Percentiles rank a stretch among this genome's conserved stretches.
Evolutionary conservation across 306 rosid genomes (phyloP).

Genomic region (Prunus mume): DNA sequence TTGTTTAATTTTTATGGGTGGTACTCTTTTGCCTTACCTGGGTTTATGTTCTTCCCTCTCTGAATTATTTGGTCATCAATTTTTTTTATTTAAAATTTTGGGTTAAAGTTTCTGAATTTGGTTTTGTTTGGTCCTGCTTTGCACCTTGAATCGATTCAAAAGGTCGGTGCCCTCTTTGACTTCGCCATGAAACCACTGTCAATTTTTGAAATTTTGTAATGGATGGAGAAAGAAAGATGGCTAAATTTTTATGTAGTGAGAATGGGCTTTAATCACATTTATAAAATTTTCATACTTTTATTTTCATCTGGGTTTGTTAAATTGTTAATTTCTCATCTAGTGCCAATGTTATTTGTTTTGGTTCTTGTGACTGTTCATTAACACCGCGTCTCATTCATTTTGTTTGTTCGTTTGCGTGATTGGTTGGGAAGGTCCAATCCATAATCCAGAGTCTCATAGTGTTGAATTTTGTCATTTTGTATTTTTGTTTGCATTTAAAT

Average conservation of each 20-base stretch:
- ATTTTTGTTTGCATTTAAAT: slow-evolving; percentile 26
- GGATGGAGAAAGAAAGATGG: neutral
- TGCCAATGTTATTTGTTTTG: neutral
- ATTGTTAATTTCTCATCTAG: slow-evolving; percentile 5
- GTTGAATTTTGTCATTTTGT: slow-evolving; percentile 36
- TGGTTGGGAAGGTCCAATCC: slow-evolving; percentile 28
- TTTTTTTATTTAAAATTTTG: neutral
- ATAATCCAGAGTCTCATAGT: slow-evolving; percentile 13
- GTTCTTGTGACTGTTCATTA: neutral
- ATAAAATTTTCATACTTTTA: neutral
- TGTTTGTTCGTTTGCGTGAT: slow-evolving; percentile 24
- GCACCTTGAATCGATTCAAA: neutral
- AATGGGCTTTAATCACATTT: neutral
- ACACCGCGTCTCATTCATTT: slow-evolving; percentile 9
- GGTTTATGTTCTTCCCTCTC: slow-evolving; percentile 3
- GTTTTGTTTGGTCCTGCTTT: neutral
- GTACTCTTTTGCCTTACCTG: neutral
- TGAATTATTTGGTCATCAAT: neutral
- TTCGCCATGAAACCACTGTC: neutral
- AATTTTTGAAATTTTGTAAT: neutral
- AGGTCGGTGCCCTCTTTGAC: neutral
- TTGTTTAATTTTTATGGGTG: slow-evolving; percentile 15
- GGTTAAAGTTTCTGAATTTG: neutral
- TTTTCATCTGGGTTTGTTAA: slow-evolving; percentile 5
- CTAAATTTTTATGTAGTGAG: neutral